These are phyloP conservation scores for Adansonia rubrostipa DNA, from an alignment of 441 rosid species.

Conservation along the genomic window DNA sequence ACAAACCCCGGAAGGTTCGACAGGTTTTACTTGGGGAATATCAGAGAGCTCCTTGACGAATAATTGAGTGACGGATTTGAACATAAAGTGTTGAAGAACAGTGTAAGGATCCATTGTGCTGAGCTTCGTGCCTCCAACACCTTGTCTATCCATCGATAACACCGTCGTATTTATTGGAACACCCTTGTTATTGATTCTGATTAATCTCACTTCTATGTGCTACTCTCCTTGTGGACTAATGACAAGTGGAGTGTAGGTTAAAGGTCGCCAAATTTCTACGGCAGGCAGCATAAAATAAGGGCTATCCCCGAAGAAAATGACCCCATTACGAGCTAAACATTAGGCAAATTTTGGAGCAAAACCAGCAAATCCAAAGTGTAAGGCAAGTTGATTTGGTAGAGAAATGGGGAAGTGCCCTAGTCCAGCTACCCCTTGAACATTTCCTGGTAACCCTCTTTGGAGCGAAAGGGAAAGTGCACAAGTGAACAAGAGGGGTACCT, in stretches of 20 bases:
- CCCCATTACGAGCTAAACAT: conserved; percentile 34
- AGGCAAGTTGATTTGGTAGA: conserved; percentile 37
- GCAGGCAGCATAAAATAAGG: conserved; percentile 37
- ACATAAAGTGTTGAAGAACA: conserved; percentile 19
- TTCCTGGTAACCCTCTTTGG: conserved; percentile 28
- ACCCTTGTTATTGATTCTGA: conserved; percentile 29
- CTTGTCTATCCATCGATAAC: not conserved
- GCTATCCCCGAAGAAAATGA: conserved; percentile 40
- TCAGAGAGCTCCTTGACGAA: conserved; percentile 25
- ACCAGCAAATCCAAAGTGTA: conserved; percentile 38
- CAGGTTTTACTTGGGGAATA: conserved; percentile 21
- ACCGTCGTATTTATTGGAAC: conserved; percentile 27
- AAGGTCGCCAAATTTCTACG: conserved; percentile 21
- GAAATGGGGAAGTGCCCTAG: conserved; percentile 36
- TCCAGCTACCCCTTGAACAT: conserved; percentile 35
- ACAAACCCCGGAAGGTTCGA: conserved; percentile 35
- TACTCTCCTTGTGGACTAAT: conserved; percentile 39
- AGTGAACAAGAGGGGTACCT: conserved; percentile 33
- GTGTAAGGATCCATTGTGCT: conserved; percentile 27
- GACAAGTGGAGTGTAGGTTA: conserved; percentile 34
- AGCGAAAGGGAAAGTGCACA: conserved; percentile 34
- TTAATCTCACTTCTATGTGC: conserved; percentile 30
- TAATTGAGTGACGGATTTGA: conserved; percentile 17
- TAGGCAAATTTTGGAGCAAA: conserved; percentile 35
- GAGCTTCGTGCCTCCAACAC: conserved; percentile 15